Conservation (phyloP, 495 filamentous ascomycete species). For the Trichoderma parareesei region DNA sequence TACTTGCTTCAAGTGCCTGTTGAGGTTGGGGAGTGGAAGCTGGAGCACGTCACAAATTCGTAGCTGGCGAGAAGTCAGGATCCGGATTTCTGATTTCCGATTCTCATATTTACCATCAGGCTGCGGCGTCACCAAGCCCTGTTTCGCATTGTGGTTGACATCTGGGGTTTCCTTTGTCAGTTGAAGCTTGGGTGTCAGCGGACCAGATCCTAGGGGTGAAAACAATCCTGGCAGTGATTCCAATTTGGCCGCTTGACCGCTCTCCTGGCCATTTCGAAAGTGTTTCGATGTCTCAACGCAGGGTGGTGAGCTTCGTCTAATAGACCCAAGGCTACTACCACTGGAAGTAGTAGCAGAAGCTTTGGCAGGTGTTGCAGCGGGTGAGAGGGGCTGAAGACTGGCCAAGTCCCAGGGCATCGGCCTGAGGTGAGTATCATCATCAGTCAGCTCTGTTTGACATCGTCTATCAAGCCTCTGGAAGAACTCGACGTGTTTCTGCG, state of each 20-base stretch:
- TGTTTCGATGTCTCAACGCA: not conserved
- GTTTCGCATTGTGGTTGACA: not conserved
- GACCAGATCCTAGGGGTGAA: not conserved
- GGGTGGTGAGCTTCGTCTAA: not conserved
- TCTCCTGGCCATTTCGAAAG: not conserved
- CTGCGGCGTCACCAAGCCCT: not conserved
- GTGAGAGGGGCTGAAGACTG: not conserved
- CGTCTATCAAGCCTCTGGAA: conserved; percentile 1
- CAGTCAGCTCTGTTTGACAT: not conserved
- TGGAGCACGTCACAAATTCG: not conserved
- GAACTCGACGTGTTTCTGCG: conserved; percentile 9
- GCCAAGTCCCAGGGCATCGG: conserved; percentile 8
- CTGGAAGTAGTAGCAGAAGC: not conserved
- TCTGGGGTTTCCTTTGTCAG: not conserved
- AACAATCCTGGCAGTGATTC: not conserved
- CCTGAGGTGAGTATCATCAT: not conserved
- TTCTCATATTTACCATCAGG: not conserved
- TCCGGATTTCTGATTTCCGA: not conserved
- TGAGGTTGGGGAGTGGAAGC: not conserved
- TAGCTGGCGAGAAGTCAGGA: not conserved
- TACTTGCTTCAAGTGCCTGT: not conserved
- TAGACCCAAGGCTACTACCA: not conserved
- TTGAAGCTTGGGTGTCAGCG: not conserved
- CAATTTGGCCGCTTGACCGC: not conserved
- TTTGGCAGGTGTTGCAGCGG: not conserved